Percentiles rank a stretch among this genome's conserved stretches.
Evolutionary conservation across 75 land plant species (phyloP).

Genomic region (Cunninghamia lanceolata): DNA sequence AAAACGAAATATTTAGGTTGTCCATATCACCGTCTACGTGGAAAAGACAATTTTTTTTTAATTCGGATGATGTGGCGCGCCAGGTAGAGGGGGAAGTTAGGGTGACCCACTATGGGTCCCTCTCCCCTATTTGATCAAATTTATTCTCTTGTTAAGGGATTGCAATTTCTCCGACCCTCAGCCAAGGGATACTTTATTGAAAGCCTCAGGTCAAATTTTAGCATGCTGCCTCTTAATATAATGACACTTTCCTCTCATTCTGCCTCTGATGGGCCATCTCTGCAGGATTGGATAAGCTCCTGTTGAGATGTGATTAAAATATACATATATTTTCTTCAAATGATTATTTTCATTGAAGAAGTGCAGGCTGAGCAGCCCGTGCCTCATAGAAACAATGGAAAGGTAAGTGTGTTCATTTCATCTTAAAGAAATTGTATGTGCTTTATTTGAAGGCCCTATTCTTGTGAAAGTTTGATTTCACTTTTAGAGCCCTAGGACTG

Average conservation of each 20-base stretch:
- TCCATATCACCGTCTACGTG: no score
- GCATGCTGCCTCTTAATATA: constrained; percentile 74
- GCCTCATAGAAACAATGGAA: neutral
- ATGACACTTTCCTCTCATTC: constrained; percentile 49
- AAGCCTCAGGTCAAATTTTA: constrained; percentile 84
- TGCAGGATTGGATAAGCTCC: constrained; percentile 54
- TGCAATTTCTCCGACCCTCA: constrained; percentile 35
- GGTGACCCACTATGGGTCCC: no score
- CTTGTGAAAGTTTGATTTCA: no score
- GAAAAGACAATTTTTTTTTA: no score
- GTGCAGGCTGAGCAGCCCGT: constrained; percentile 8
- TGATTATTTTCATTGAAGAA: constrained; percentile 60
- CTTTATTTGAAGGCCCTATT: no score
- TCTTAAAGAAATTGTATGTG: no score
- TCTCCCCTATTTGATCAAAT: constrained; percentile 84
- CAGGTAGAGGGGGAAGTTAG: no score
- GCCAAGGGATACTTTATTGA: constrained; percentile 71
- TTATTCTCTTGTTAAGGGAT: constrained; percentile 73
- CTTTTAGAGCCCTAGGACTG: no score
- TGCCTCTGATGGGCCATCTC: constrained; percentile 3
- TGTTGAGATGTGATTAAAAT: constrained; percentile 82
- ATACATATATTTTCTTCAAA: constrained; percentile 73
- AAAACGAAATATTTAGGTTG: no score
- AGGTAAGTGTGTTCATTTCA: neutral
- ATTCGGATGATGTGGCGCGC: no score